Conservation (phyloP, 2,329 filamentous ascomycete genomes). For the Penicillium sp. region DNA sequence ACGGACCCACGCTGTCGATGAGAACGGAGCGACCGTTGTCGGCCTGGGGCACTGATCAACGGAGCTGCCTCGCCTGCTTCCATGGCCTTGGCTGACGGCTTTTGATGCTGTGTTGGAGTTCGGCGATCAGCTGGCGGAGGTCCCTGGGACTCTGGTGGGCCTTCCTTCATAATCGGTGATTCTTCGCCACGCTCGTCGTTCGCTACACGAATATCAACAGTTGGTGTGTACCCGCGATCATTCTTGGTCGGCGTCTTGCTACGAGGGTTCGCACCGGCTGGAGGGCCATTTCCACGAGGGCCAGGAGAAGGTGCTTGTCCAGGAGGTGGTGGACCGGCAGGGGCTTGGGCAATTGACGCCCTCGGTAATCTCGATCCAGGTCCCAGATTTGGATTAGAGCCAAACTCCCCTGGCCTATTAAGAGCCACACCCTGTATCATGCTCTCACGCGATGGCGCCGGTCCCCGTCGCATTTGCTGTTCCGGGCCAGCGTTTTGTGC, state of each 20-base stretch:
- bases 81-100: constrained; percentile 47
- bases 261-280: constrained; percentile 34
- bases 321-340: constrained; percentile 63
- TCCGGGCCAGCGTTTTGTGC: constrained; percentile 41
- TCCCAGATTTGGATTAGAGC: constrained; percentile 34
- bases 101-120: constrained; percentile 58
- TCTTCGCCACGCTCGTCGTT: constrained; percentile 50
- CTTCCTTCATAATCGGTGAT: constrained; percentile 48
- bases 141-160: constrained; percentile 47
- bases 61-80: constrained; percentile 49
- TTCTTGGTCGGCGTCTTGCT: constrained; percentile 55
- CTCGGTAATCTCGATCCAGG: constrained; percentile 60
- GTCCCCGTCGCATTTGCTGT: constrained; percentile 36
- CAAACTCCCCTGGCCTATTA: constrained; percentile 30
- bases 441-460: constrained; percentile 47
- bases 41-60: constrained; percentile 43
- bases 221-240: constrained; percentile 46
- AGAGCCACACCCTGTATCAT: constrained; percentile 29
- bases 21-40: constrained; percentile 56
- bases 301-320: constrained; percentile 63
- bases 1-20: constrained; percentile 64
- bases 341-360: constrained; percentile 59
- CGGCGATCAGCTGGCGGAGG: constrained; percentile 61
- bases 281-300: constrained; percentile 49
- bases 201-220: constrained; percentile 45